Evolutionary conservation across 345 rosid genomes (phyloP).

Genomic region (Arabis hirsuta): DNA sequence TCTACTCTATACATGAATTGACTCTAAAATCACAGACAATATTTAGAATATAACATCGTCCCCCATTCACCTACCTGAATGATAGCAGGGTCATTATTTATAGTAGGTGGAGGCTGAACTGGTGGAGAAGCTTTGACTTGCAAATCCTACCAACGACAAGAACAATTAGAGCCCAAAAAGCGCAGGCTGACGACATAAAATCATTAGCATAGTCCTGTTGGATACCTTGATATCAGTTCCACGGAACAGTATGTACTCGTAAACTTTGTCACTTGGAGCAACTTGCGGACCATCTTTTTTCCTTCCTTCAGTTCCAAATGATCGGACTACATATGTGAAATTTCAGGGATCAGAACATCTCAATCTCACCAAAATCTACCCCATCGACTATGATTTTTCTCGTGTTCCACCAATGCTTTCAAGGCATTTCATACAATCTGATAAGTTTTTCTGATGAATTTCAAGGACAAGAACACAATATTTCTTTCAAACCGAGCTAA

Average conservation of each 20-base stretch:
- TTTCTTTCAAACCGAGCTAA: background rate
- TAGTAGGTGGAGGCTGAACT: constrained; percentile 64
- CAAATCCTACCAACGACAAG: constrained; percentile 63
- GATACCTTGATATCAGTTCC: constrained; percentile 76
- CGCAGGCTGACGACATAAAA: constrained; percentile 4
- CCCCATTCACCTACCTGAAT: constrained; percentile 84
- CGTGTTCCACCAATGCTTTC: constrained; percentile 13
- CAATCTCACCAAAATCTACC: constrained; percentile 17
- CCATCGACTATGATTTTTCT: background rate
- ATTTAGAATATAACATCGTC: background rate
- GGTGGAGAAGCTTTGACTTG: constrained; percentile 95
- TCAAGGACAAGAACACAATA: background rate
- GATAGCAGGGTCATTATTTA: constrained; percentile 91
- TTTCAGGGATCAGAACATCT: constrained; percentile 18
- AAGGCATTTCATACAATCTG: background rate
- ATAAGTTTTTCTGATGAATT: background rate
- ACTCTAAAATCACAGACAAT: background rate
- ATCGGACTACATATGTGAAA: constrained; percentile 52
- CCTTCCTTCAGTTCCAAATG: constrained; percentile 81
- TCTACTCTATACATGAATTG: background rate
- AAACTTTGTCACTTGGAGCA: constrained; percentile 64
- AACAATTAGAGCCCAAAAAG: background rate
- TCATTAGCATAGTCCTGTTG: background rate
- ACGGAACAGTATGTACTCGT: constrained; percentile 69
- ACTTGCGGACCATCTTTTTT: constrained; percentile 69